Conservation (phyloP, 2,329 filamentous ascomycete genomes). For the Sphaceloma murrayae region DNA sequence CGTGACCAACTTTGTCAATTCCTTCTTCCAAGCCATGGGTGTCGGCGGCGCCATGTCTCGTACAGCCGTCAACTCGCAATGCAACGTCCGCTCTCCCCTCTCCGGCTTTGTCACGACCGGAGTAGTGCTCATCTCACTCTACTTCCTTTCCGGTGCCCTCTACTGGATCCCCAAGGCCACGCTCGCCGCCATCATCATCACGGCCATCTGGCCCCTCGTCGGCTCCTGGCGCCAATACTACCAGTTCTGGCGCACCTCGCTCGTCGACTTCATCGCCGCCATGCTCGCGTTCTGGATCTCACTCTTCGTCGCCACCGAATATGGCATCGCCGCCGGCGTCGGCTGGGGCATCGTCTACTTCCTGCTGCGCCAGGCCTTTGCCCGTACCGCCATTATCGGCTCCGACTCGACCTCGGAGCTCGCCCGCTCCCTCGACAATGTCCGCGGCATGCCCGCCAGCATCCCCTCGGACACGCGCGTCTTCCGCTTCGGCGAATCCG, state of each 20-base stretch:
- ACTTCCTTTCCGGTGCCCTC: slow-evolving; percentile 50
- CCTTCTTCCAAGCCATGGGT: slow-evolving; percentile 56
- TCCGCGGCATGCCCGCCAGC: slow-evolving; percentile 16
- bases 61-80: slow-evolving; percentile 57
- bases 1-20: slow-evolving; percentile 50
- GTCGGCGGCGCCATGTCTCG: slow-evolving; percentile 58
- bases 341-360: slow-evolving; percentile 43
- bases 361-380: slow-evolving; percentile 50
- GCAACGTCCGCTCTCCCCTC: slow-evolving; percentile 52
- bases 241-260: slow-evolving; percentile 54
- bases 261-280: slow-evolving; percentile 54
- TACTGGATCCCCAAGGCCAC: slow-evolving; percentile 61
- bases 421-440: slow-evolving; percentile 17
- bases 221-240: slow-evolving; percentile 51
- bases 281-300: slow-evolving; percentile 58
- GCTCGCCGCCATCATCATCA: slow-evolving; percentile 57
- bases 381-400: slow-evolving; percentile 29
- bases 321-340: slow-evolving; percentile 50
- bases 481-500: slow-evolving; percentile 47
- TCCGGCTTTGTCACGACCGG: slow-evolving; percentile 52
- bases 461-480: slow-evolving; percentile 44
- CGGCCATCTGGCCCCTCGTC: slow-evolving; percentile 54
- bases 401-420: slow-evolving; percentile 18
- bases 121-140: slow-evolving; percentile 53
- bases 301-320: slow-evolving; percentile 51